phyloP scores from a whole-genome alignment of 805 yeast genomes.

The Pichia nanzhaoensis region DNA sequence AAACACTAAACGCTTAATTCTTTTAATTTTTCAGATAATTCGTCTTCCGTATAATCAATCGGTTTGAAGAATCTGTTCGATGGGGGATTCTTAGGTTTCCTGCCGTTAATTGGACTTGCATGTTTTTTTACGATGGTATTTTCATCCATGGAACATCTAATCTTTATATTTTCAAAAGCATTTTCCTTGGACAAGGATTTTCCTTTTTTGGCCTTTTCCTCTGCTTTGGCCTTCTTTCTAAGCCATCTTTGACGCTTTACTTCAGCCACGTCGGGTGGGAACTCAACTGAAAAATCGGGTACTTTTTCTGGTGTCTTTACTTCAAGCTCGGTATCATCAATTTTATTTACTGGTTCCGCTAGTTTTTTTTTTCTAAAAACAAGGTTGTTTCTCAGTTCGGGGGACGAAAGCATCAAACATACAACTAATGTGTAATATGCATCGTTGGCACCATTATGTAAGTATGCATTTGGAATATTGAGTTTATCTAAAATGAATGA shows the following conservation, averaged over 20 bases:
- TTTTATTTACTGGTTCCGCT: background rate
- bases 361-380: constrained; percentile 1
- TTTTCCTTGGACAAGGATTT: background rate
- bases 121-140: constrained; percentile 11
- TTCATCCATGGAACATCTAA: constrained; percentile 19
- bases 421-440: constrained; percentile 27
- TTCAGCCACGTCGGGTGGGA: constrained; percentile 3
- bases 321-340: background rate
- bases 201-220: constrained; percentile 7
- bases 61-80: constrained; percentile 15
- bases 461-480: constrained; percentile 24
- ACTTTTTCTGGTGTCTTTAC: background rate
- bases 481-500: constrained; percentile 24
- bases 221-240: background rate
- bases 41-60: constrained; percentile 3
- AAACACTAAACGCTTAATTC: constrained; percentile 9
- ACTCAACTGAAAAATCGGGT: constrained; percentile 4
- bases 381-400: constrained; percentile 22
- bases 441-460: constrained; percentile 31
- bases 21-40: constrained; percentile 7
- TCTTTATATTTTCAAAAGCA: background rate
- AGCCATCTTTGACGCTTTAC: constrained; percentile 5
- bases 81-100: constrained; percentile 9
- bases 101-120: background rate
- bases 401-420: constrained; percentile 23